phyloP scores from a whole-genome alignment of 768 basidiomycete species.

The Suillus hirtellus region DNA sequence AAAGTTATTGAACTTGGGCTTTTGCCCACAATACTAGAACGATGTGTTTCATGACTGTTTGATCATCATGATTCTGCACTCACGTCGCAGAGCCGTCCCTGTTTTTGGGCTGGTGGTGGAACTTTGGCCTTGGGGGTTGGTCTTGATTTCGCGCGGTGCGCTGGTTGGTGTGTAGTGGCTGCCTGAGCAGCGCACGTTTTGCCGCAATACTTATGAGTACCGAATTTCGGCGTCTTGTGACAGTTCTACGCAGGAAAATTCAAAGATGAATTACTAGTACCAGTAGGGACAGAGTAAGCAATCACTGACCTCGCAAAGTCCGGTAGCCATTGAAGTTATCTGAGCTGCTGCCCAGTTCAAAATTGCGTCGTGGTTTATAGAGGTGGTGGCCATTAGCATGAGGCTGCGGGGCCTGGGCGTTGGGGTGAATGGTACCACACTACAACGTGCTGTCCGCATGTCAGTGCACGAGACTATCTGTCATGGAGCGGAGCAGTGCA shows the following conservation, averaged over 20 bases:
- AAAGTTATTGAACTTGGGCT: slow-evolving; percentile 59
- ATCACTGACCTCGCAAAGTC: slow-evolving; percentile 32
- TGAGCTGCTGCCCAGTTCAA: slow-evolving; percentile 6
- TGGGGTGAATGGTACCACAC: neutral
- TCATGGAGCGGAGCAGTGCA: neutral
- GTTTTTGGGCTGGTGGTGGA: slow-evolving; percentile 18
- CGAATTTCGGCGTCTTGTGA: slow-evolving; percentile 53
- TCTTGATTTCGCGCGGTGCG: slow-evolving; percentile 12
- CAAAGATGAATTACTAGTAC: neutral
- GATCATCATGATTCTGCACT: slow-evolving; percentile 30
- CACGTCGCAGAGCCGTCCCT: slow-evolving; percentile 27
- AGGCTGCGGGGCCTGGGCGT: slow-evolving; percentile 4
- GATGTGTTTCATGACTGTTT: slow-evolving; percentile 17
- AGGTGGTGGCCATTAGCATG: slow-evolving; percentile 6
- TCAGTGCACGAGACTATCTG: slow-evolving; percentile 2
- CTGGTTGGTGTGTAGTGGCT: slow-evolving; percentile 16
- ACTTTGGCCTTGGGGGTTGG: slow-evolving; percentile 19
- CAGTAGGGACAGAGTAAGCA: neutral
- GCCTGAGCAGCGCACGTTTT: slow-evolving; percentile 54
- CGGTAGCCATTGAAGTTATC: slow-evolving; percentile 26
- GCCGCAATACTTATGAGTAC: slow-evolving; percentile 55
- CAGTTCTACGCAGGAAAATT: slow-evolving; percentile 44
- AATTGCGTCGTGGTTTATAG: slow-evolving; percentile 7
- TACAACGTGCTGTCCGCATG: slow-evolving; percentile 7
- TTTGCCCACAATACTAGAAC: slow-evolving; percentile 50